Conservation (phyloP, 805 yeast species). For the Jamesozyma lodderae region DNA sequence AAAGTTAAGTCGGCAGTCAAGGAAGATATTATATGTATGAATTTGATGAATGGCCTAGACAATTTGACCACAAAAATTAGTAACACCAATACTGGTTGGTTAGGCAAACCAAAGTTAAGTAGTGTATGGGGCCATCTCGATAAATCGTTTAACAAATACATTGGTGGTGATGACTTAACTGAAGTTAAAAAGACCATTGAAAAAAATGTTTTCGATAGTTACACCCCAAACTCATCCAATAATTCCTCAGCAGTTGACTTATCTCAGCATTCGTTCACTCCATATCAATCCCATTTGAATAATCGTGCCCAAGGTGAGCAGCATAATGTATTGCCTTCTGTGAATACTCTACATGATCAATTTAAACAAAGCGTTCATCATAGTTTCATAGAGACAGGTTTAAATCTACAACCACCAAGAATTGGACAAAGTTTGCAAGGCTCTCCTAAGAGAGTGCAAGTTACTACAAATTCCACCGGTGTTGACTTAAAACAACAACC, state of each 20-base stretch:
- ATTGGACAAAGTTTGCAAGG: constrained; percentile 11
- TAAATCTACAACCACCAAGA: constrained; percentile 5
- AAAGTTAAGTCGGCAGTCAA: constrained; percentile 34
- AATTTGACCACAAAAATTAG: constrained; percentile 40
- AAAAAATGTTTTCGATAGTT: constrained; percentile 59
- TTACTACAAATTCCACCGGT: constrained; percentile 4
- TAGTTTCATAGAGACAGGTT: constrained; percentile 2
- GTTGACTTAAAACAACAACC: not conserved
- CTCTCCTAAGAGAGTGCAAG: constrained; percentile 11
- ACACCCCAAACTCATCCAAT: constrained; percentile 61
- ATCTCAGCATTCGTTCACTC: constrained; percentile 19
- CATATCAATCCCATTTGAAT: constrained; percentile 10
- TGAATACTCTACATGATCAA: too few relatives aligned
- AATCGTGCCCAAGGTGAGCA: not conserved
- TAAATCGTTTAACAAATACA: constrained; percentile 66
- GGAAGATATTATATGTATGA: constrained; percentile 29
- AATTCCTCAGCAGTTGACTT: constrained; percentile 37
- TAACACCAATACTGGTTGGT: constrained; percentile 59
- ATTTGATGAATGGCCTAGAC: constrained; percentile 29
- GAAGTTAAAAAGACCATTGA: constrained; percentile 30
- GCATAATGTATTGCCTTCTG: not conserved
- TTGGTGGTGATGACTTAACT: constrained; percentile 73
- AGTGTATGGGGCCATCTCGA: constrained; percentile 85
- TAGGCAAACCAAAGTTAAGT: constrained; percentile 67
- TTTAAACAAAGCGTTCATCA: constrained; percentile 1